Base-by-base conservation (phyloP, 129 eudicot species). In the Flaveria bidentis region DNA sequence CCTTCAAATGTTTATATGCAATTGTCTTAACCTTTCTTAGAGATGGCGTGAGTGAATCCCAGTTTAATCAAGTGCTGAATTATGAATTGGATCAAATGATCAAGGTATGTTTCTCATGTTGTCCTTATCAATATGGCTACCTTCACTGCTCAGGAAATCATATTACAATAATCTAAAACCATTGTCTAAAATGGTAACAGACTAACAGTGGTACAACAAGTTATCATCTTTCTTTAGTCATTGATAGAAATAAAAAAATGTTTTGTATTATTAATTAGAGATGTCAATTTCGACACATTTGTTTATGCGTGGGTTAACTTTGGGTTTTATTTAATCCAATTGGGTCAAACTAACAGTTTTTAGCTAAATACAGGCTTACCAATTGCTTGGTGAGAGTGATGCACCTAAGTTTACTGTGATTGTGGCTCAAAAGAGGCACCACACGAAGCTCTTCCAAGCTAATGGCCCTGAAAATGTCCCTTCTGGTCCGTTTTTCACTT, bases 41-140 rank as follows among this genome's bases (percentile, higher is more conserved):
- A 83, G 99, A 94, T 76, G 99, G 99, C 10, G 96, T 94, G 50
- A 85, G 97, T 36, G 97, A 94, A 76, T 91, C 99, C 26, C 99
- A 94, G 80, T 94, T 94, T 72, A 79, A 61, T 80, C 96, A 94
- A 82, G 96, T 94, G 62, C 72, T 94, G 68, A 83, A 94, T 82
- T 78, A 72, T 72, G 99, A 94, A 83, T 76, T 94, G 78, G 93
- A 87, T 81, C 99, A 94, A 80, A 91, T 94, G 88, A 91, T 91
- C 55, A 85, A 94, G 97, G 99, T 94, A 71, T 47, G 65, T 73
- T 68, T 42, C 26, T 64, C 58, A 17, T 55, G 15, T 42, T 68
- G 28, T 25, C 23, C 72, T 51, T 23, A 46, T 16, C 39, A 56
- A 42, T 15, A 69, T 13, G 47, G 58, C 26, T 74, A 62, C 44